Evolutionary conservation across 1,284 basidiomycete genomes (phyloP).

Genomic region (Fistulinella staudtii): DNA sequence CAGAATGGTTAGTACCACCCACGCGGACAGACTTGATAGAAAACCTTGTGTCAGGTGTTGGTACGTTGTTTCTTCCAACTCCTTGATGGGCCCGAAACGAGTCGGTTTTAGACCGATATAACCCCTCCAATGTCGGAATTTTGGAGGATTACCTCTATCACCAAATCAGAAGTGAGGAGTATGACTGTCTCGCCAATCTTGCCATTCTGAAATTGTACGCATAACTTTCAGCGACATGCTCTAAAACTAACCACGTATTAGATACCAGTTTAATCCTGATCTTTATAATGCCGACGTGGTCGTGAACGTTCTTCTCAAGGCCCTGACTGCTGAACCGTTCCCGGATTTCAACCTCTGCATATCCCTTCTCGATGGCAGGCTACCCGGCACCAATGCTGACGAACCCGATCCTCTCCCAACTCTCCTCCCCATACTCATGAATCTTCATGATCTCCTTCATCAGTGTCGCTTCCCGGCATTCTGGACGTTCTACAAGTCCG

Average conservation of each 20-base stretch:
- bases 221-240: not conserved
- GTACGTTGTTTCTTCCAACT: conserved; percentile 43
- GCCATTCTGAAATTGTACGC: conserved; percentile 80
- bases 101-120: conserved; percentile 77
- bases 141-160: conserved; percentile 94
- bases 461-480: conserved; percentile 90
- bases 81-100: conserved; percentile 9
- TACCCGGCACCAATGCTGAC: conserved; percentile 56
- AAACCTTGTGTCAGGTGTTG: conserved; percentile 87
- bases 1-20: conserved; percentile 65
- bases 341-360: conserved; percentile 95
- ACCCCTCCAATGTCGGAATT: conserved; percentile 88
- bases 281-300: conserved; percentile 92
- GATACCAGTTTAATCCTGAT: conserved; percentile 95
- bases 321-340: conserved; percentile 75
- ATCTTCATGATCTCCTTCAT: conserved; percentile 74
- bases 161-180: conserved; percentile 86
- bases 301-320: conserved; percentile 92
- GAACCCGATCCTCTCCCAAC: conserved; percentile 76
- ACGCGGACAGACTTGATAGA: conserved; percentile 84
- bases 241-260: conserved; percentile 33
- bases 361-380: conserved; percentile 80
- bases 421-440: conserved; percentile 72
- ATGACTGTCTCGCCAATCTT: conserved; percentile 91
- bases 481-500: conserved; percentile 73